Conservation (phyloP, 1,139 yeast species). For the Blastobotrys apis region DNA sequence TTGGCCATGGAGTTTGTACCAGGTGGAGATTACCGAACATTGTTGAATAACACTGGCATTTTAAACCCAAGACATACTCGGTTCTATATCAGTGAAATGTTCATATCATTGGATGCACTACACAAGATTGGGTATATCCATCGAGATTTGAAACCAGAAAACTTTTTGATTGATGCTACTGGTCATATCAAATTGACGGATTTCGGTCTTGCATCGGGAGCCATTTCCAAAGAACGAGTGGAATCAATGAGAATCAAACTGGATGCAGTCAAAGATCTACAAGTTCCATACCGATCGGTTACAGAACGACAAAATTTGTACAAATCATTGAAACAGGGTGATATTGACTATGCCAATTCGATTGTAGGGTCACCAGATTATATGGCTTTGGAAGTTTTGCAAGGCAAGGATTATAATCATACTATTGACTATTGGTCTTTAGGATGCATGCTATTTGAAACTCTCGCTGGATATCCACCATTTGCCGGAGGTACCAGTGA, state of each 20-base stretch:
- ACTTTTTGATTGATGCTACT: conserved; percentile 85
- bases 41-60: conserved; percentile 88
- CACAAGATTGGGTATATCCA: conserved; percentile 96
- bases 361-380: conserved; percentile 98
- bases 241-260: conserved; percentile 87
- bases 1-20: conserved; percentile 99
- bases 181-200: conserved; percentile 97
- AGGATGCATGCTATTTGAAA: conserved; percentile 92
- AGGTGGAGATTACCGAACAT: conserved; percentile 96
- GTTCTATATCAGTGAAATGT: conserved; percentile 94
- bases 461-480: conserved; percentile 94
- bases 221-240: conserved; percentile 87
- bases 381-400: conserved; percentile 96
- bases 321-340: conserved; percentile 60
- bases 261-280: conserved; percentile 66
- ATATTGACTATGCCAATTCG: conserved; percentile 80
- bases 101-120: conserved; percentile 85
- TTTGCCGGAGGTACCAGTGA: conserved; percentile 91
- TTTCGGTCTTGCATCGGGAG: conserved; percentile 96
- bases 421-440: conserved; percentile 99
- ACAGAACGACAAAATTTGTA: conserved; percentile 83
- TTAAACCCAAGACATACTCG: conserved; percentile 93
- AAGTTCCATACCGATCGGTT: conserved; percentile 67
- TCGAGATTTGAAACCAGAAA: conserved; percentile 96
- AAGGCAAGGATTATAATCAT: conserved; percentile 88